Base-by-base conservation (phyloP, 1,284 basidiomycete species). In the Pseudozyma hubeiensis region DNA sequence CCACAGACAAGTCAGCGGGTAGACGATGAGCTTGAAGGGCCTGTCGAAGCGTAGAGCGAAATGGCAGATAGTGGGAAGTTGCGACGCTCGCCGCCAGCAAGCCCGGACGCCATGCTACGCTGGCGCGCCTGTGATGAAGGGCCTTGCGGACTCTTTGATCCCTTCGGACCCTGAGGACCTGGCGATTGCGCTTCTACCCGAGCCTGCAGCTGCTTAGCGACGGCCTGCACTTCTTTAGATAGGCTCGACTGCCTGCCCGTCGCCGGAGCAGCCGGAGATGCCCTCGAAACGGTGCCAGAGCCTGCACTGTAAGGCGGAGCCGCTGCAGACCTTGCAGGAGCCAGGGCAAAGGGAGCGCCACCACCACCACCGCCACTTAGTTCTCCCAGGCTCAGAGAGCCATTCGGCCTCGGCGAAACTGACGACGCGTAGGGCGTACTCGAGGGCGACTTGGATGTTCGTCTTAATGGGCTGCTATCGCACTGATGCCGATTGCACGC, bases 401-500 rank as follows among this genome's bases (percentile, higher is more conserved):
- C 7, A 51, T 45, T 57, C 7, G 61, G 43, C 19, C 56, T 52
- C 8, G 66, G 66, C 17, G 66, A 69, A 7, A 56, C 49, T 2
- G 60, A 69, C 9, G 61, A 48, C 8, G 56, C 47, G 19, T 49
- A 64, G 8, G 57, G 50, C 16, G 67, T 64, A 45, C 56, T 51
- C 8, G 45, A 44, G 1, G 70, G 70, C 34, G 70, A 73, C 17
- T 5, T 33, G 33, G 59, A 59, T 5, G 56, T 53, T 16, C 60
- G 54, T 10, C 44, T 8, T 44, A 46, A 58, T 14, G 61, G 61
- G 37, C 54, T 59, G 37, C 53, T 54, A 33, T 70, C 70, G 60
- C 81, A 83, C 40, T 78, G 70, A 62, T 82, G 81, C 2, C 77
- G 71, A 37, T 71, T 72, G 29, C 75, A 71, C 4, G 81, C 81